Base-by-base conservation (phyloP, 192 early-diverging fungal species). In the Coemansia sp. region DNA sequence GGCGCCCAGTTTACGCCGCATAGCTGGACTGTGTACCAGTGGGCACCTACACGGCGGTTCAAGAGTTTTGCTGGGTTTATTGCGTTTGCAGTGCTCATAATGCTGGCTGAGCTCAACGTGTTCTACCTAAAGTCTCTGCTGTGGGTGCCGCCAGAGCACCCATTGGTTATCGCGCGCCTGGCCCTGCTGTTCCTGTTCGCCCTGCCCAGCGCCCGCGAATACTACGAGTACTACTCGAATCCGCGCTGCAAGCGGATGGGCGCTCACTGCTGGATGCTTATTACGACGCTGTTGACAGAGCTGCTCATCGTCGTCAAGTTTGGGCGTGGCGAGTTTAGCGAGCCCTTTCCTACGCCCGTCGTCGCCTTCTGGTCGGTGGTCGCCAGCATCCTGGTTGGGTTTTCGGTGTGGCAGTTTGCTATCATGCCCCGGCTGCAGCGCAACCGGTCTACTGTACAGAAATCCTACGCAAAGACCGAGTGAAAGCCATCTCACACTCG, bases 41-140 rank as follows among this genome's bases (percentile, higher is more conserved):
- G 94, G 94, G 90, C 86, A 22, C 81, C 90, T 4, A 95, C 95
- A 3, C 89, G 85, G 38, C 90, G 87, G 48, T 93, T 95, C 70
- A 91, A 89, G 75, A 93, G 87, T 73, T 96, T 90, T 78, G 63
- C 87, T 40, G 91, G 89, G 6, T 88, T 94, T 24, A 71, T 95
- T 35, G 64, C 93, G 4, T 83, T 91, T 53, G 83, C 91, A 0
- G 76, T 76, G 36, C 56, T 70, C 17, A 65, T 79, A 46, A 52
- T 79, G 65, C 63, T 82, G 32, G 87, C 84, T 56, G 95, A 98
- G 67, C 74, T 98, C 33, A 96, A 98, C 60, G 90, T 89, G 32
- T 98, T 98, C 66, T 98, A 96, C 56, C 80, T 98, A 35, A 98
- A 98, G 80, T 89, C 87, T 53, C 85, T 98, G 21, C 76, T 96